Evolutionary conservation across 805 yeast species (phyloP), one percentile per base, ranked within the genome.

Genomic region (Candida nemodendra): DNA sequence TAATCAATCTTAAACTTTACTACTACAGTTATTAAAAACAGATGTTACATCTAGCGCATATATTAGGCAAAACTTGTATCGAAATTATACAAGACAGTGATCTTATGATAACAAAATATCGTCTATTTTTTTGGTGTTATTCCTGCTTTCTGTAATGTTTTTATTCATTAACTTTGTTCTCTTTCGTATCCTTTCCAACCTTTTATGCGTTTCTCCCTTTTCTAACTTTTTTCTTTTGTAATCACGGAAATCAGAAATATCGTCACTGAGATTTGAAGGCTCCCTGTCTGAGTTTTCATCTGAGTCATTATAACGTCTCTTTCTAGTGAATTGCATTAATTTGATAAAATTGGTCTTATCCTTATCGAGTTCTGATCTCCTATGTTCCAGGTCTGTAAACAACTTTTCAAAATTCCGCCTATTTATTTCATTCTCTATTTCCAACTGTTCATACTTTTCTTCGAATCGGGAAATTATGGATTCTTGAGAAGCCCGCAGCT

Each of bases 381-480:
- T 53, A 9, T 44, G 38, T 17, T 58, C 60, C 15, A 60, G 34
- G 9, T 56, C 60, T 13, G 22, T 21, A 33, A 47, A 47, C 33
- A 57, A 16, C 18, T 45, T 45, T 29, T 54, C 58, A 30, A 57
- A 56, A 14, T 47, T 51, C 19, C 56, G 42, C 30, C 47, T 39
- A 27, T 46, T 51, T 14, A 51, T 36, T 31, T 59, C 59, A 16
- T 49, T 45, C 51, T 83, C 82, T 54, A 72, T 70, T 50, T 74
- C 78, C 53, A 82, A 65, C 57, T 78, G 78, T 47, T 78, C 76
- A 59, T 81, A 73, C 54, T 81, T 87, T 40, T 74, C 72, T 56
- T 85, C 91, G 57, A 82, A 78, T 36, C 74, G 66, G 56, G 85
- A 83, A 17, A 82, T 79, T 45, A 71, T 68, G 17, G 81, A 75